Base-by-base conservation (phyloP, 768 basidiomycete species). In the Suillus ampliporus region DNA sequence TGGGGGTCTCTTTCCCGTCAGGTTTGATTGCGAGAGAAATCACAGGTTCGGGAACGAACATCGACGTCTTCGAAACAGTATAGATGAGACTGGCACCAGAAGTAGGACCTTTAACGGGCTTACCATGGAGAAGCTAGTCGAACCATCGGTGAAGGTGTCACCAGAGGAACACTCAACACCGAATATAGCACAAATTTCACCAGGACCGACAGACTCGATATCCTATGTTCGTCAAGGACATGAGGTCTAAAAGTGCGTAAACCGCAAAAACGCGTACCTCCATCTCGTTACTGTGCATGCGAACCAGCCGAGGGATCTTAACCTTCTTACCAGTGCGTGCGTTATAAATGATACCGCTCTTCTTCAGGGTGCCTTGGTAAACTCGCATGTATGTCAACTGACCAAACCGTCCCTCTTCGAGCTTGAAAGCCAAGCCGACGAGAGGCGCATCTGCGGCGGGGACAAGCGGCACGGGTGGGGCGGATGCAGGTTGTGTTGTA, bases 261-360 rank as follows among this genome's bases (percentile, higher is more conserved):
- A 40, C 2, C 34, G 31, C 31, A 41, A 59, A 47, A 5, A 8
- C 3, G 72, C 84, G 41, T 57, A 92, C 93, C 87, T 99, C 97
- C 97, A 99, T 98, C 77, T 99, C 97, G 67, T 99, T 93, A 75
- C 91, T 92, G 76, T 99, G 97, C 97, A 99, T 97, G 62, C 95
- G 86, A 61, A 99, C 97, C 67, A 99, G 79, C 43, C 96, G 85
- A 2, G 97, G 96, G 13, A 99, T 93, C 78, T 99, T 98, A 77
- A 97, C 91, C 78, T 89, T 94, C 84, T 98, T 99, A 50, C 96
- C 97, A 23, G 95, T 95, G 44, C 96, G 83, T 10, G 92, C 94
- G 71, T 99, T 97, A 78, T 83, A 95, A 68, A 99, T 95, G 62
- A 89, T 83, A 65, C 83, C 85, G 3, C 92, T 87, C 77, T 92